Evolutionary conservation across 371 early-diverging fungal species (phyloP), one percentile per base, ranked within the genome.

Genomic region (Syncephalastrum contaminatum): DNA sequence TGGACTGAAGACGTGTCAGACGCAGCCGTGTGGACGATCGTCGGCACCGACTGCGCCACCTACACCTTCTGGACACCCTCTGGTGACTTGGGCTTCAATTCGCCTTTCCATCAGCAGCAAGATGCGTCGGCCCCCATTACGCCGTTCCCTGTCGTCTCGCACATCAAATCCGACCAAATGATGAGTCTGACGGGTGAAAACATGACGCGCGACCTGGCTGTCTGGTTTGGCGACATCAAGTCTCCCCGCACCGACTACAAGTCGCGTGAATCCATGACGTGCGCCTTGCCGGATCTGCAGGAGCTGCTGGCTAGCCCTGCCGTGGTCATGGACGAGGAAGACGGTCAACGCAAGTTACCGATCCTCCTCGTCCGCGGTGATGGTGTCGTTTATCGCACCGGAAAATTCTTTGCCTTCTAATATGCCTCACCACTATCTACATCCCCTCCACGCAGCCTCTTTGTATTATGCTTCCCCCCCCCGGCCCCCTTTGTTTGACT

Each of bases 1-100:
- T 91, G 92, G 92, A 82, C 85, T 10, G 90, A 90, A 64, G 92
- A 94, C 69, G 92, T 92, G 20, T 87, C 89, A 3, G 94, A 94
- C 75, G 82, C 83, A 2, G 84, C 91, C 0, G 90, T 94, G 1
- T 94, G 94, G 94, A 94, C 94, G 4, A 88, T 92, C 63, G 93
- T 92, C 13, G 91, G 92, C 43, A 90, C 92, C 0, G 86, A 89
- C 58, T 89, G 88, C 53, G 88, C 89, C 5, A 84, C 77, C 20
- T 90, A 90, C 65, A 86, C 87, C 53, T 89, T 90, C 54, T 84
- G 82, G 74, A 82, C 83, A 21, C 85, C 87, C 36, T 19, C 61
- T 16, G 21, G 43, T 48, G 61, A 15, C 13, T 59, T 41, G 27
- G 48, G 24, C 14, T 51, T 57, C 56, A 67, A 40, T 53, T 59